Conservation (phyloP, 1,284 basidiomycete genomes). For the Xerocomus amazonicus region DNA sequence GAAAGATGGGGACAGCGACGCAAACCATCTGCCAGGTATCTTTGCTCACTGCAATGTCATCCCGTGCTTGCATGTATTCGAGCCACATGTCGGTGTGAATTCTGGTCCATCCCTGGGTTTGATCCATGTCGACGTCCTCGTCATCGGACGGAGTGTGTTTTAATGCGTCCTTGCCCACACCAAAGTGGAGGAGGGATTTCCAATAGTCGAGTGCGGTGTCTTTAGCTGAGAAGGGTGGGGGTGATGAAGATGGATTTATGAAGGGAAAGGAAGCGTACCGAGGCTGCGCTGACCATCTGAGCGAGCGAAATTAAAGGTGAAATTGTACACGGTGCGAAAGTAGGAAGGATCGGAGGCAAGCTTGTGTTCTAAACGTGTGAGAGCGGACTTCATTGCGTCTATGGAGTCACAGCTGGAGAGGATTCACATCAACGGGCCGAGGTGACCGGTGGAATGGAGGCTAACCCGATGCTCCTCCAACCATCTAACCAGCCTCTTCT, state of each 20-base stretch:
- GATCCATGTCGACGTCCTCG: conserved; percentile 34
- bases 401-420: conserved; percentile 66
- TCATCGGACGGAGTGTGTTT: conserved; percentile 45
- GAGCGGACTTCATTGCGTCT: conserved; percentile 57
- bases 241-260: neutral
- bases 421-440: conserved; percentile 7
- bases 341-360: conserved; percentile 69
- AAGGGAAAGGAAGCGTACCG: conserved; percentile 38
- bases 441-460: conserved; percentile 9
- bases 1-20: neutral
- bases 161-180: conserved; percentile 69
- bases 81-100: conserved; percentile 81
- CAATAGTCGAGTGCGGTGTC: conserved; percentile 84
- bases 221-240: conserved; percentile 41
- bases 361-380: conserved; percentile 58
- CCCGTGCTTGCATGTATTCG: conserved; percentile 70
- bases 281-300: conserved; percentile 73
- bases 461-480: conserved; percentile 69
- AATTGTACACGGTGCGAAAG: conserved; percentile 86
- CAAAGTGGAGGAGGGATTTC: conserved; percentile 79
- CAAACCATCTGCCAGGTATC: conserved; percentile 92
- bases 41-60: conserved; percentile 83
- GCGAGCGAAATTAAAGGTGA: conserved; percentile 85
- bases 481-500: conserved; percentile 77
- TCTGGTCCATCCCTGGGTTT: conserved; percentile 59